phyloP scores from a whole-genome alignment of 2,329 filamentous ascomycete genomes.

The Fusarium coffeatum region DNA sequence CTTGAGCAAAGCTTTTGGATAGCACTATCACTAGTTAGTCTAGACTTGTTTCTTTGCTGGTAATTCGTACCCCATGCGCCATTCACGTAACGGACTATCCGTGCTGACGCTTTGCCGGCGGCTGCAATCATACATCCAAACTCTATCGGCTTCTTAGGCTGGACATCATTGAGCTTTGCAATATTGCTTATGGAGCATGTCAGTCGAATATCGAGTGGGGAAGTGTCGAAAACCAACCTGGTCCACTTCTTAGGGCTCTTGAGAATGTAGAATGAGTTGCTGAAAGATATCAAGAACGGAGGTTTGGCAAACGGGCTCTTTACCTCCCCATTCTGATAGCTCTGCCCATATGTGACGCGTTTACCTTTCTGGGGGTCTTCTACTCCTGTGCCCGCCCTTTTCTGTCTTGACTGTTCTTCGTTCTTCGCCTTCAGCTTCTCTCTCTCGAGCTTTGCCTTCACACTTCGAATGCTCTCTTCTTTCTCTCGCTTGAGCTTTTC shows the following conservation, averaged over 20 bases:
- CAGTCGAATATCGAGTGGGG: fast-evolving
- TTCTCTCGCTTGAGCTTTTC: background rate
- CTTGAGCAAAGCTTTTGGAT: background rate
- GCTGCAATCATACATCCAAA: background rate
- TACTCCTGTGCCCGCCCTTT: background rate
- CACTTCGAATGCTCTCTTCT: background rate
- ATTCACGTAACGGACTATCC: constrained; percentile 6
- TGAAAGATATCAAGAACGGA: background rate
- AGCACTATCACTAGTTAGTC: background rate
- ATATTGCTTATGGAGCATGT: background rate
- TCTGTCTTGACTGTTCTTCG: background rate
- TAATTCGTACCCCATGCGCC: constrained; percentile 4
- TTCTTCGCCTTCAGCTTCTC: background rate
- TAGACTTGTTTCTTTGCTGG: background rate
- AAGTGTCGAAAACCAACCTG: background rate
- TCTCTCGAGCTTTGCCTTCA: background rate
- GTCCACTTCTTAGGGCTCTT: background rate
- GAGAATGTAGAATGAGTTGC: background rate
- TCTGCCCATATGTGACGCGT: background rate
- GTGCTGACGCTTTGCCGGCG: background rate
- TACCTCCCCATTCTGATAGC: background rate
- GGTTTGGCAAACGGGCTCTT: background rate
- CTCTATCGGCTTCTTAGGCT: background rate
- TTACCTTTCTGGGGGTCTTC: background rate
- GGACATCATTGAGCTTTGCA: background rate